These are phyloP conservation scores for Nemania bipapillata DNA, from an alignment of 2,329 filamentous ascomycete genomes.

Conservation along the genomic window DNA sequence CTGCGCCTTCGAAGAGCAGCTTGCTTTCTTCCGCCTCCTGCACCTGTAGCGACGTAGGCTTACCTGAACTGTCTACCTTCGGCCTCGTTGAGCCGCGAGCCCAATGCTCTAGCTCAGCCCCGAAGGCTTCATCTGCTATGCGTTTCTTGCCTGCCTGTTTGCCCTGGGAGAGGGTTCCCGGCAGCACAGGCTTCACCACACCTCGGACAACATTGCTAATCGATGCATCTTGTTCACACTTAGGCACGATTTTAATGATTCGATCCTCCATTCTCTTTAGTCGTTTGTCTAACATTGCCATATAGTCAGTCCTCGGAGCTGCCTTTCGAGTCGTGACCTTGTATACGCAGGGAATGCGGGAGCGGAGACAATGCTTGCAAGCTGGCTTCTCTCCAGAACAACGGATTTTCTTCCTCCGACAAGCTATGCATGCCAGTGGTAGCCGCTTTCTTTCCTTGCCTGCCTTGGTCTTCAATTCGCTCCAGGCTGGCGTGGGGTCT, in stretches of 20 bases:
- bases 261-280: conserved; percentile 97
- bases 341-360: conserved; percentile 94
- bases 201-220: conserved; percentile 77
- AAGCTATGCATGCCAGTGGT: conserved; percentile 93
- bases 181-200: conserved; percentile 81
- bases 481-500: conserved; percentile 75
- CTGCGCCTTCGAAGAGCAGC: conserved; percentile 81
- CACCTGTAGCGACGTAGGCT: conserved; percentile 64
- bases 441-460: conserved; percentile 95
- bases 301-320: conserved; percentile 94
- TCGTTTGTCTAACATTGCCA: conserved; percentile 97
- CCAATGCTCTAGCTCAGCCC: conserved; percentile 83
- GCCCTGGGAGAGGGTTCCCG: conserved; percentile 61
- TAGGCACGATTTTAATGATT: conserved; percentile 94
- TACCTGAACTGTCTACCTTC: conserved; percentile 60
- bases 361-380: conserved; percentile 94
- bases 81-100: conserved; percentile 68
- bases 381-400: conserved; percentile 98
- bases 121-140: conserved; percentile 86
- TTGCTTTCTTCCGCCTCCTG: conserved; percentile 79
- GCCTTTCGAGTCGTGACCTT: conserved; percentile 96
- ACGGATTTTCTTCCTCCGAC: conserved; percentile 94
- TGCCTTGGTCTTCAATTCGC: conserved; percentile 86
- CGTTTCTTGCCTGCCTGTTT: conserved; percentile 80
- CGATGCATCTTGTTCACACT: conserved; percentile 76